Evolutionary conservation across 2,329 filamentous ascomycete genomes (phyloP), one percentile per base, ranked within the genome.

Genomic region (Thielaviopsis ethacetica): DNA sequence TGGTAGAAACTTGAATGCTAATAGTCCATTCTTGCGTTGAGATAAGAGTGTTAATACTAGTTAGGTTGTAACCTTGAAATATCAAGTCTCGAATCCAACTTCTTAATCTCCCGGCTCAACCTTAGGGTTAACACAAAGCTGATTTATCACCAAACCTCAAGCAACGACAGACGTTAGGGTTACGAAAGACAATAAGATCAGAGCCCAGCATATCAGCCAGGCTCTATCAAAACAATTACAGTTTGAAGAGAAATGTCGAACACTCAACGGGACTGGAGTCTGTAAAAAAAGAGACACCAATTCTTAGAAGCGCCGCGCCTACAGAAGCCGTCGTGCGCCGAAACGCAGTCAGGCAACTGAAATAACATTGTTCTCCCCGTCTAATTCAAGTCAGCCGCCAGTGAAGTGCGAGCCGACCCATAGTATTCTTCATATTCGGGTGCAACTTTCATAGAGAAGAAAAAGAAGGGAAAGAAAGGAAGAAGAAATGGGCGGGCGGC

Each of bases 221-320:
- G 47, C 22, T 17, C n/a, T 41, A 53, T 44, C n/a, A 59, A 50
- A 59, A 22, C 19, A 59, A 54, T 26, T 55, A 24, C 58, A 38
- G 10, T 34, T 47, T 26, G 12, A 47, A 44, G 53, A 54, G 19
- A 59, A 78, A 78, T 80, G 77, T 81, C 75, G 78, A 75, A 71
- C 75, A 75, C 78, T 80, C 77, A 81, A 82, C 79, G 79, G 79
- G 78, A 82, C 75, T 76, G 78, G 74, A 74, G 73, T 62, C 57
- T 61, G 38, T 50, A 57, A 54, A 47, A 54, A 51, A 72, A 75
- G 75, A 78, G 72, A 78, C 75, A 71, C 75, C 78, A 81, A 81
- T 82, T 82, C 79, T 82, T 81, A 71, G 70, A 80, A 81, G 78
- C 77, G 73, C 76, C 79, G 75, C 67, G 59, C 59, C 59, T 61